A percentile compares a stretch with the other conserved stretches of the same genome.
phyloP scores from a whole-genome alignment of 2,329 filamentous ascomycete species.

The Colletotrichum brevisporum region DNA sequence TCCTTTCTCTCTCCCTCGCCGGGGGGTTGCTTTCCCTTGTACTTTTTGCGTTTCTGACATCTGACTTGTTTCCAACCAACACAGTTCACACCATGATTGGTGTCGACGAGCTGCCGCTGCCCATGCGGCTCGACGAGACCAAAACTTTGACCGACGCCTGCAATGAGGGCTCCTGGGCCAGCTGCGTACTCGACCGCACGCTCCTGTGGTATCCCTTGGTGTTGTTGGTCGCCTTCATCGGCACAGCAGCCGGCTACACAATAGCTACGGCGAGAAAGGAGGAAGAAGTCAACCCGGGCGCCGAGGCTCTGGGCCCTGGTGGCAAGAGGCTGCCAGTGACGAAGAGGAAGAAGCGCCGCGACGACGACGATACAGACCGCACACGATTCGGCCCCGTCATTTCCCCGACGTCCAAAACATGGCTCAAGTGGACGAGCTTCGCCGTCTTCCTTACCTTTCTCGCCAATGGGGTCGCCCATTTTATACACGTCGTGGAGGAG shows the following conservation, averaged over 20 bases:
- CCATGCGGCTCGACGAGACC: slow-evolving; percentile 25
- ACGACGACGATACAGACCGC: slow-evolving; percentile 49
- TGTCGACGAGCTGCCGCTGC: slow-evolving; percentile 47
- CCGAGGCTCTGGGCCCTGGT: slow-evolving; percentile 79
- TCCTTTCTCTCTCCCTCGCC: slow-evolving; percentile 23
- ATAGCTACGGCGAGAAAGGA: slow-evolving; percentile 65
- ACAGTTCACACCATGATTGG: slow-evolving; percentile 51
- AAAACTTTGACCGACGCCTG: slow-evolving; percentile 30
- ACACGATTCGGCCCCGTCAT: slow-evolving; percentile 54
- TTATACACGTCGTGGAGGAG: slow-evolving; percentile 36
- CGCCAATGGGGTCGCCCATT: slow-evolving; percentile 75
- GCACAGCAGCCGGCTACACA: slow-evolving; percentile 66
- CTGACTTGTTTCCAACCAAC: slow-evolving; percentile 28
- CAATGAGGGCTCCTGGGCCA: slow-evolving; percentile 35
- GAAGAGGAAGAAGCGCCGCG: slow-evolving; percentile 67
- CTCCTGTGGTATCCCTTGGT: slow-evolving; percentile 67
- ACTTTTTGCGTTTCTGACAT: slow-evolving; percentile 36
- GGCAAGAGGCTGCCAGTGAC: slow-evolving; percentile 86
- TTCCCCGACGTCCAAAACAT: slow-evolving; percentile 72
- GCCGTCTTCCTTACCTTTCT: slow-evolving; percentile 82
- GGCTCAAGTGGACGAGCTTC: slow-evolving; percentile 83
- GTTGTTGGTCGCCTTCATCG: slow-evolving; percentile 67
- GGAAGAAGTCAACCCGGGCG: slow-evolving; percentile 59
- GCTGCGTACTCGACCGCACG: slow-evolving; percentile 57
- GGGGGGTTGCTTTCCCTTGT: slow-evolving; percentile 33